Percentiles rank a stretch among this genome's conserved stretches.
phyloP scores from a whole-genome alignment of 768 basidiomycete species.

The Leccinum olivaceopallidum region DNA sequence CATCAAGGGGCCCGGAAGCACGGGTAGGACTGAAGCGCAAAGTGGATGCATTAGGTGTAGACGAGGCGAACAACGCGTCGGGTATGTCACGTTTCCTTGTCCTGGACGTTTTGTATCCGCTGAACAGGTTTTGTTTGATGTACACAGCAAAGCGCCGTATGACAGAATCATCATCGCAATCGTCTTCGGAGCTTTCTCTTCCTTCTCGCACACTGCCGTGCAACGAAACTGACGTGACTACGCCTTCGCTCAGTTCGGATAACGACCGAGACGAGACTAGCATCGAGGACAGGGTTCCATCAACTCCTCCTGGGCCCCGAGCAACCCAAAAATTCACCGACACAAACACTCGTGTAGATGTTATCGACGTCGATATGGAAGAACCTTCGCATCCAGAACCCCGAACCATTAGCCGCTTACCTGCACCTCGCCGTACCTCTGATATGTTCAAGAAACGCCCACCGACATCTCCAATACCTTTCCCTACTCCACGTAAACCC shows the following conservation, averaged over 20 bases:
- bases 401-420: slow-evolving; percentile 6
- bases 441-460: slow-evolving; percentile 59
- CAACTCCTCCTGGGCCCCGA: slow-evolving; percentile 50
- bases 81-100: slow-evolving; percentile 31
- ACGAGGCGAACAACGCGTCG: slow-evolving; percentile 31
- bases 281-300: slow-evolving; percentile 47
- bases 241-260: slow-evolving; percentile 76
- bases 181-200: slow-evolving; percentile 26
- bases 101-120: background rate
- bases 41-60: slow-evolving; percentile 22
- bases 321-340: background rate
- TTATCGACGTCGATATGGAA: slow-evolving; percentile 42
- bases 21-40: slow-evolving; percentile 34
- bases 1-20: slow-evolving; percentile 11
- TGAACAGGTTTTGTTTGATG: slow-evolving; percentile 11
- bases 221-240: slow-evolving; percentile 45
- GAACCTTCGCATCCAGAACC: slow-evolving; percentile 17
- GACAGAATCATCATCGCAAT: slow-evolving; percentile 30
- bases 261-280: slow-evolving; percentile 55
- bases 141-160: slow-evolving; percentile 40
- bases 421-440: slow-evolving; percentile 20
- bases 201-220: slow-evolving; percentile 29
- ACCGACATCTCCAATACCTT: slow-evolving; percentile 65
- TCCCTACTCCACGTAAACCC: slow-evolving; percentile 51
- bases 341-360: slow-evolving; percentile 19